Conservation (phyloP, 164 flowering plant genomes). For the Litsea cubeba region DNA sequence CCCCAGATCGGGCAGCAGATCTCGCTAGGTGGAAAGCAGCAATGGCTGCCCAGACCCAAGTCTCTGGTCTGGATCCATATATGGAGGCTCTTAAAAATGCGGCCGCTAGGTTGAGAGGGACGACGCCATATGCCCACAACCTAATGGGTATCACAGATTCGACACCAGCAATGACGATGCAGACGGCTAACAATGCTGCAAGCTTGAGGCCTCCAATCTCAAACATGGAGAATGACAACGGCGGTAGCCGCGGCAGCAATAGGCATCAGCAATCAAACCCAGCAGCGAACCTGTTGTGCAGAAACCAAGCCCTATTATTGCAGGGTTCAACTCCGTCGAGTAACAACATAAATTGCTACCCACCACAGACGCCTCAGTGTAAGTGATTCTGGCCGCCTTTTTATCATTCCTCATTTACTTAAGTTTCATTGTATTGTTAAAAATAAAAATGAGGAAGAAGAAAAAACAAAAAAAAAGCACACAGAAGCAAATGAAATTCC, state of each 20-base stretch:
- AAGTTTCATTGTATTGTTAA: not conserved
- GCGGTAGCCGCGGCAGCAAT: not conserved
- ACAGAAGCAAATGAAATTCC: not conserved
- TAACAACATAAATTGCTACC: not conserved
- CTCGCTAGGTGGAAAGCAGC: conserved; percentile 11
- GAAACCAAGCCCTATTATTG: conserved; percentile 4
- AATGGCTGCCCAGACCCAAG: conserved; percentile 1
- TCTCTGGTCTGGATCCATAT: not conserved
- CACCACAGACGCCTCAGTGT: conserved; percentile 13
- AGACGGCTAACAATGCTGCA: not conserved
- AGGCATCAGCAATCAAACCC: not conserved
- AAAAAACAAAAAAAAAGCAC: too few species aligned
- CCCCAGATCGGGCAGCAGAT: not conserved
- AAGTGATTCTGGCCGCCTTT: not conserved
- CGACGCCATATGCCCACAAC: conserved; percentile 1
- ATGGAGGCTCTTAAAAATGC: not conserved
- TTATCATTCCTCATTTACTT: not conserved
- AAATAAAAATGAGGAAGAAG: too few species aligned
- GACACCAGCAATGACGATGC: conserved; percentile 2
- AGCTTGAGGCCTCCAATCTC: not conserved
- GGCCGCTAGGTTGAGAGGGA: conserved; percentile 5
- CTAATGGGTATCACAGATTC: conserved; percentile 1
- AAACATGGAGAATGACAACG: not conserved
- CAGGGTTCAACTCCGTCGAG: not conserved
- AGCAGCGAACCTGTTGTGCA: not conserved